These are phyloP conservation scores for Candida albicans DNA, from an alignment of 1,139 yeast species.

Conservation along the genomic window DNA sequence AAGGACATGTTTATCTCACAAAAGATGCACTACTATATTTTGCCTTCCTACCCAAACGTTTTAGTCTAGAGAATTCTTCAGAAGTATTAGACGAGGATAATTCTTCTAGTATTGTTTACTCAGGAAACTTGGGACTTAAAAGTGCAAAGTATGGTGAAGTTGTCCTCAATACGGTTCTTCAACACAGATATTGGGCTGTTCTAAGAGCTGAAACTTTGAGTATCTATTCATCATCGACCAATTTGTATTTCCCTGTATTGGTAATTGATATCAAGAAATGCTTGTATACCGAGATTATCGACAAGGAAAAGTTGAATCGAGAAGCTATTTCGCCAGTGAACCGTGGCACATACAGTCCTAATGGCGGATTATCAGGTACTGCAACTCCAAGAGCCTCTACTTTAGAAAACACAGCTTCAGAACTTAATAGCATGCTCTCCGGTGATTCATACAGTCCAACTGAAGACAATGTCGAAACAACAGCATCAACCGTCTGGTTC, in stretches of 20 bases:
- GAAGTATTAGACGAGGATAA: constrained; percentile 23
- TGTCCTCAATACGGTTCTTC: constrained; percentile 34
- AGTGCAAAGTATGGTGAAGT: constrained; percentile 46
- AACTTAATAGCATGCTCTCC: constrained; percentile 22
- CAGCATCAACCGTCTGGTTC: constrained; percentile 48
- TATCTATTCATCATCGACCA: constrained; percentile 70
- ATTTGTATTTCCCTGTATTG: constrained; percentile 76
- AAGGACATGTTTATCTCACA: constrained; percentile 82
- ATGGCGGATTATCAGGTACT: constrained; percentile 11
- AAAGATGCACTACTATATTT: constrained; percentile 64
- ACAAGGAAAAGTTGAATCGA: constrained; percentile 23
- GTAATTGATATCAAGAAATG: constrained; percentile 74
- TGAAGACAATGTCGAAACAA: constrained; percentile 31
- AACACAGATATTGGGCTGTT: constrained; percentile 70
- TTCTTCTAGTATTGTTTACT: constrained; percentile 34
- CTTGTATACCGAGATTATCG: constrained; percentile 54
- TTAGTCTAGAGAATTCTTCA: constrained; percentile 9
- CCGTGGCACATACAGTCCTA: constrained; percentile 9
- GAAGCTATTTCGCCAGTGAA: constrained; percentile 13
- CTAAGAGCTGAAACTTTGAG: constrained; percentile 68
- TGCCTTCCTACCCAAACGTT: constrained; percentile 71
- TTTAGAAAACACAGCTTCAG: constrained; percentile 16
- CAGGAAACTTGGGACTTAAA: constrained; percentile 53
- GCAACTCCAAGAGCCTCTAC: constrained; percentile 16
- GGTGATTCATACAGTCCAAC: constrained; percentile 21